phyloP scores from a whole-genome alignment of 805 yeast genomes.

The Saccharomycopsis fermentans region DNA sequence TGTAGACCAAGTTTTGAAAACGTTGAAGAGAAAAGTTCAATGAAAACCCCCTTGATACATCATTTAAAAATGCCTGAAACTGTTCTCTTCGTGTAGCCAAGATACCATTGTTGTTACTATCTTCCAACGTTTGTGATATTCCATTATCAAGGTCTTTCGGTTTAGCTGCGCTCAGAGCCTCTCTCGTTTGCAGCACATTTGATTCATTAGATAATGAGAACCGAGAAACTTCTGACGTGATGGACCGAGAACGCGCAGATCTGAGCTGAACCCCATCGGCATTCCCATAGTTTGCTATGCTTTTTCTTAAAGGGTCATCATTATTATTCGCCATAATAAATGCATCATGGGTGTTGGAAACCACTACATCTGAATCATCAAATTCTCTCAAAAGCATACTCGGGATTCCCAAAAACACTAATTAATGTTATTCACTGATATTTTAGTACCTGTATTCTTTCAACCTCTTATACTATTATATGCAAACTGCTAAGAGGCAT shows the following conservation, averaged over 20 bases:
- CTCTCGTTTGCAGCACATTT: neutral
- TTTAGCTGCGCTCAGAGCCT: neutral
- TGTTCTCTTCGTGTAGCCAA: slow-evolving; percentile 24
- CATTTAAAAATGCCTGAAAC: slow-evolving; percentile 26
- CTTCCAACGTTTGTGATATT: neutral
- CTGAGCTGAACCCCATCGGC: neutral
- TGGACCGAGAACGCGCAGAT: neutral
- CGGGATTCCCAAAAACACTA: neutral
- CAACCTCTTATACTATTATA: no score
- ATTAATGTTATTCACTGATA: neutral
- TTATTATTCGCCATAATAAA: neutral
- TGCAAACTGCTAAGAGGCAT: no score
- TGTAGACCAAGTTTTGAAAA: slow-evolving; percentile 26
- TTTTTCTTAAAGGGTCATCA: neutral
- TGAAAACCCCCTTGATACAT: slow-evolving; percentile 36
- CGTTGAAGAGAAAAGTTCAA: slow-evolving; percentile 42
- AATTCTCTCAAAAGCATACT: neutral
- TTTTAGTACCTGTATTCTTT: no score
- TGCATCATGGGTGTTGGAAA: neutral
- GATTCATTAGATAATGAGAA: neutral
- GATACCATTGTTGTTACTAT: neutral
- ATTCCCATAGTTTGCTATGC: neutral
- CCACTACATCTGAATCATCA: neutral
- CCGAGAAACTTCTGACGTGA: neutral
- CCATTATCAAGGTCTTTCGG: neutral